Evolutionary conservation across 2,329 filamentous ascomycete species (phyloP), one percentile per base, ranked within the genome.

Genomic region (Aspergillus candidus): DNA sequence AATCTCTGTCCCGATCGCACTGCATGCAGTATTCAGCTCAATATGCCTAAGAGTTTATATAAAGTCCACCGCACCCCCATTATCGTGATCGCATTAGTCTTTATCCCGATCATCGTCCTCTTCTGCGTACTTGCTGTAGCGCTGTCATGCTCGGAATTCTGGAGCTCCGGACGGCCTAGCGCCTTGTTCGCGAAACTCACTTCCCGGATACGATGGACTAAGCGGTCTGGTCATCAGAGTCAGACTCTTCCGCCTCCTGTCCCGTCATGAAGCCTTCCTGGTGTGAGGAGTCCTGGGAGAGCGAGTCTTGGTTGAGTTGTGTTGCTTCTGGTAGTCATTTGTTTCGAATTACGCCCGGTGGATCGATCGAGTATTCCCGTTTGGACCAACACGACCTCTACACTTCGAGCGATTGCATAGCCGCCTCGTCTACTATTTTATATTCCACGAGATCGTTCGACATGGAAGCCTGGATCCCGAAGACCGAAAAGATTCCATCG

Each of bases 61-160:
- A 49, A 55, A 44, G 52, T 60, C 48, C 55, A 61, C 50, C 66
- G 61, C 53, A 67, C 56, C 44, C 58, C 61, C 44, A 57, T 65
- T 52, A 66, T 71, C 50, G 56, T 73, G 52, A 60, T 71, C 46
- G 66, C 66, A 44, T 60, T 75, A 49, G 62, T 74, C 45, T 56
- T 74, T 37, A 67, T 75, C 43, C 72, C 72, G 33, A 72, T 75
- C 47, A 55, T 68, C 44, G 61, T 74, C 32, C 63, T 73, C 36
- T 62, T 70, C 32, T 56, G 57, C 42, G 53, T 64, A 32, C 55
- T 72, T 32, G 58, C 64, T 41, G 43, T 68, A n/a, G 58, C 66
- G 32, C 50, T 74, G 38, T 56, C 54, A 10, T 69, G 65, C 46
- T 64, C 66, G 6, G 63, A 66, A 32, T 63, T 60, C 51, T 70